Base-by-base conservation (phyloP, 108 stramenopile genomes). In the Cyclotella cryptica region DNA sequence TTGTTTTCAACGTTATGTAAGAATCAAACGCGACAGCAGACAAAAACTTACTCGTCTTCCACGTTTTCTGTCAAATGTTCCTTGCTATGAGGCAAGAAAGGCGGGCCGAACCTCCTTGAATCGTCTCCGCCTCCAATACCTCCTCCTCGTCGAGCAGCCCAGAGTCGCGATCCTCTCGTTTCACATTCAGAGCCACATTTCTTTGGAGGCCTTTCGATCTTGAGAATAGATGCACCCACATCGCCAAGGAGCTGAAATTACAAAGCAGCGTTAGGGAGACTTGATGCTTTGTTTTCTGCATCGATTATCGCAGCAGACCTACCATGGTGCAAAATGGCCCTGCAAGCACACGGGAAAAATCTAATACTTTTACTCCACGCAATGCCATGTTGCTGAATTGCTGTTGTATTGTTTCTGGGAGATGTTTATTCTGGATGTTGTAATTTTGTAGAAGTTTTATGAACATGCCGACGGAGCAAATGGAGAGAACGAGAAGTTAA, bases 291-390 rank as follows among this genome's bases (percentile, higher is more conserved):
- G 8, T 69, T 1, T 2, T 15, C 41, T 69, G 19, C 1, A 5
- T 42, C 24, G 70, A 55, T 35, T 5, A 35, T 35, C 35, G 12
- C 11, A 44, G 21, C 9, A 10, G 10, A 40, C 62, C 4, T 35
- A 71, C 47, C 83, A 82, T 81, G 26, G 83, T 87, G 28, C 78
- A 79, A 67, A 64, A 87, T 35, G 86, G 86, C 14, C 86, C 86
- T 22, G 86, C 86, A 11, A 87, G 82, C 54, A 87, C 74, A 10
- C 86, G 81, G 14, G 78, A 72, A 52, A 87, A 59, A 43, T 87
- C 86, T 18, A 87, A 66, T 24, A 87, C 83, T 29, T 79, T 74
- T 27, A 87, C 62, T 41, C 86, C 79, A 41, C 66, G 49, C 21
- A 87, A 66, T 43, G 86, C 74, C 66, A 81, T 68, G 2, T 18